Conservation (phyloP, 2,329 filamentous ascomycete genomes). For the Coniochaeta sp. region DNA sequence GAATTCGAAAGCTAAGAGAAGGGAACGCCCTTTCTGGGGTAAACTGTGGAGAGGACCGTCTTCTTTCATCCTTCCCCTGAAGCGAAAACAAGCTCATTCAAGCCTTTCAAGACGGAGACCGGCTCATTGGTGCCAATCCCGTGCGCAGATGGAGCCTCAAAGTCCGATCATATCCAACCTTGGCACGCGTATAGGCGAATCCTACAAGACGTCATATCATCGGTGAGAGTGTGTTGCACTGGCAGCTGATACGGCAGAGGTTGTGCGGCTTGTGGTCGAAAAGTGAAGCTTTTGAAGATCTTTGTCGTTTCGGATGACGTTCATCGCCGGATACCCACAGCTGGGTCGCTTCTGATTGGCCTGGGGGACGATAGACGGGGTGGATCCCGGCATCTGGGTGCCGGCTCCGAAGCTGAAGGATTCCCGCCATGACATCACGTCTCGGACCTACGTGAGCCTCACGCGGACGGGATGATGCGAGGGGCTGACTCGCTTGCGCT, state of each 20-base stretch:
- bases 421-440: background rate
- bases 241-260: background rate
- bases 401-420: background rate
- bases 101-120: too few species aligned
- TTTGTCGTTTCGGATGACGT: slow-evolving; percentile 1
- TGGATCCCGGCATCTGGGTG: background rate
- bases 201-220: background rate
- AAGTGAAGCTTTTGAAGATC: background rate
- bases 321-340: background rate
- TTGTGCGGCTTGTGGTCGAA: background rate
- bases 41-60: background rate
- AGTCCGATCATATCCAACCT: background rate
- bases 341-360: background rate
- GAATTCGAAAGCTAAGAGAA: background rate
- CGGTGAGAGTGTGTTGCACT: background rate
- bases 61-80: too few species aligned
- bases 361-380: background rate
- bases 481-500: background rate
- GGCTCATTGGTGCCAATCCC: too few species aligned
- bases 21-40: background rate
- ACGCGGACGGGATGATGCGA: background rate
- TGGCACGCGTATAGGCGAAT: background rate
- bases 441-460: background rate
- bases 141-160: background rate
- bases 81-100: too few species aligned